Percentiles rank a stretch among this genome's conserved stretches.
phyloP scores from a whole-genome alignment of 306 rosid genomes.

The Begonia masoniana region DNA sequence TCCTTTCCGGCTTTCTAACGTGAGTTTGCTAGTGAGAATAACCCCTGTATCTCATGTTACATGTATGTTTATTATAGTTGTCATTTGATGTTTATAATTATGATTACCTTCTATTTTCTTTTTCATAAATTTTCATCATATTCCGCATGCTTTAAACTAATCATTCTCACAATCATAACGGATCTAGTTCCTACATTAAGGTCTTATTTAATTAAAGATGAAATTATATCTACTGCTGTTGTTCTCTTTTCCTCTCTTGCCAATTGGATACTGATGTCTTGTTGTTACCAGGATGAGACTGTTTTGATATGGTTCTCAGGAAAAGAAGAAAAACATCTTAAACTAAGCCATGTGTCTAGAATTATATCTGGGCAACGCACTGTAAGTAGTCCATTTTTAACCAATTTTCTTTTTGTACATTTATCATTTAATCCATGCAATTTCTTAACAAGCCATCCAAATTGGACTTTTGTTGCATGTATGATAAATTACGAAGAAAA shows the following conservation, averaged over 20 bases:
- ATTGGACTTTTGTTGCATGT: slow-evolving; percentile 5
- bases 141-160: background rate
- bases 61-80: background rate
- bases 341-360: slow-evolving; percentile 83
- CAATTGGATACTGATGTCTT: slow-evolving; percentile 15
- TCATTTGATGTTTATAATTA: too few relatives aligned
- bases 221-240: background rate
- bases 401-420: background rate
- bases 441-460: too few relatives aligned
- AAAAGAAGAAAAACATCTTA: slow-evolving; percentile 91
- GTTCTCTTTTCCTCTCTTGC: background rate
- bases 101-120: slow-evolving; percentile 3
- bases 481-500: slow-evolving; percentile 44
- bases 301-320: slow-evolving; percentile 97
- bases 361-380: slow-evolving; percentile 98
- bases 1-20: slow-evolving; percentile 93
- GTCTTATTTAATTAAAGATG: background rate
- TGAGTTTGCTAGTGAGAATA: slow-evolving; percentile 24
- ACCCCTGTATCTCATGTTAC: slow-evolving; percentile 7
- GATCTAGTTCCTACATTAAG: background rate
- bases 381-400: slow-evolving; percentile 34
- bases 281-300: slow-evolving; percentile 79
- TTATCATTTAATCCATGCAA: too few relatives aligned
- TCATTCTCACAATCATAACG: background rate
- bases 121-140: background rate